Conservation (phyloP, 2,329 filamentous ascomycete species). For the Xylariaceae sp. region DNA sequence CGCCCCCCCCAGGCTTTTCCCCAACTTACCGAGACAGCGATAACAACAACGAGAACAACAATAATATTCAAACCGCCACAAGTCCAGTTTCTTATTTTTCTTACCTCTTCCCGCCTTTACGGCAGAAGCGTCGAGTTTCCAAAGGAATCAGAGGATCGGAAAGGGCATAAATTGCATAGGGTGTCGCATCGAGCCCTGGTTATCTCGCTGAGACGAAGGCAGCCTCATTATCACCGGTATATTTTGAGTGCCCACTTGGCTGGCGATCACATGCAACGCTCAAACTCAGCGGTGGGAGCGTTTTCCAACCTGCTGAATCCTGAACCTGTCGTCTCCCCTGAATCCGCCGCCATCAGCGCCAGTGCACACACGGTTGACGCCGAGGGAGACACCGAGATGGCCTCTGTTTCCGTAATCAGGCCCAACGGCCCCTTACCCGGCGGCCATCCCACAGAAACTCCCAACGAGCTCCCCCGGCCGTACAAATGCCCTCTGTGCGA, state of each 20-base stretch:
- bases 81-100: no score
- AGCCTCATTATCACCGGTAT: no score
- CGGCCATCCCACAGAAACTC: slow-evolving; percentile 57
- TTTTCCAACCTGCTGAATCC: slow-evolving; percentile 67
- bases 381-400: slow-evolving; percentile 46
- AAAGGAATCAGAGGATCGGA: no score
- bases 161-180: no score
- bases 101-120: no score
- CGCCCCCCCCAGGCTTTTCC: no score
- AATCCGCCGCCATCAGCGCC: slow-evolving; percentile 25
- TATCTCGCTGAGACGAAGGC: neutral
- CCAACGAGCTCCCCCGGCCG: slow-evolving; percentile 77
- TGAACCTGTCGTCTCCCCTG: slow-evolving; percentile 35
- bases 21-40: no score
- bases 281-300: slow-evolving; percentile 70
- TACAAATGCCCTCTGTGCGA: slow-evolving; percentile 99
- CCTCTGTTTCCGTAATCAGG: slow-evolving; percentile 54
- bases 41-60: no score
- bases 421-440: slow-evolving; percentile 60
- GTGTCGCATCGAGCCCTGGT: neutral
- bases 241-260: slow-evolving; percentile 28
- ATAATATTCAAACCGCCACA: no score
- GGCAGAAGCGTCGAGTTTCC: no score
- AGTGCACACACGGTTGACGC: slow-evolving; percentile 26
- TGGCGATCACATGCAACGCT: slow-evolving; percentile 68